These are phyloP conservation scores for Russula sp. DNA, from an alignment of 768 basidiomycete species.

Conservation along the genomic window DNA sequence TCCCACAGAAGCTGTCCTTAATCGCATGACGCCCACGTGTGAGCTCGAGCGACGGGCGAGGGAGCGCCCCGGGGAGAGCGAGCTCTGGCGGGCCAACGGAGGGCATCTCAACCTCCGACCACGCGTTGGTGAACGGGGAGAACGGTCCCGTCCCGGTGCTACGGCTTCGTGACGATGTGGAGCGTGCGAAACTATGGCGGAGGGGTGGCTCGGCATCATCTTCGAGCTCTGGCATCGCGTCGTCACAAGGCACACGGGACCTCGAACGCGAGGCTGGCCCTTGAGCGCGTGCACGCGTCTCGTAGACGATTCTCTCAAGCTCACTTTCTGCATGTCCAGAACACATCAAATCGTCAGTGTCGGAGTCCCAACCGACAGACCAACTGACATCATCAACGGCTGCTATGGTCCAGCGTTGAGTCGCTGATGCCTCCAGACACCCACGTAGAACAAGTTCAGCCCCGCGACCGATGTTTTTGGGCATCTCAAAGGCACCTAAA, in stretches of 20 bases:
- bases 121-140: conserved; percentile 15
- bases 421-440: conserved; percentile 61
- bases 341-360: conserved; percentile 31
- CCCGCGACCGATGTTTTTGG: conserved; percentile 47
- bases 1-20: conserved; percentile 26
- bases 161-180: conserved; percentile 13
- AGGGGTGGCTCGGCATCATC: conserved; percentile 12
- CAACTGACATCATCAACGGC: conserved; percentile 76
- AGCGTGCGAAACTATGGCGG: conserved; percentile 3
- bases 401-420: conserved; percentile 69
- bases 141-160: conserved; percentile 13
- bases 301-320: conserved; percentile 30
- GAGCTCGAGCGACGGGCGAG: conserved; percentile 14
- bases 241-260: conserved; percentile 11
- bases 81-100: conserved; percentile 9
- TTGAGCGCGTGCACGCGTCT: conserved; percentile 31
- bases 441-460: conserved; percentile 68
- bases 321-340: conserved; percentile 26
- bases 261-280: conserved; percentile 6
- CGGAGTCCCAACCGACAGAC: conserved; percentile 65
- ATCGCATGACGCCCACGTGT: conserved; percentile 11
- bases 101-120: conserved; percentile 18
- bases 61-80: conserved; percentile 5
- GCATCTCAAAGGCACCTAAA: conserved; percentile 58
- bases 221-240: conserved; percentile 20